Evolutionary conservation across 2,329 filamentous ascomycete species (phyloP).

Genomic region (Neonectria hederae): DNA sequence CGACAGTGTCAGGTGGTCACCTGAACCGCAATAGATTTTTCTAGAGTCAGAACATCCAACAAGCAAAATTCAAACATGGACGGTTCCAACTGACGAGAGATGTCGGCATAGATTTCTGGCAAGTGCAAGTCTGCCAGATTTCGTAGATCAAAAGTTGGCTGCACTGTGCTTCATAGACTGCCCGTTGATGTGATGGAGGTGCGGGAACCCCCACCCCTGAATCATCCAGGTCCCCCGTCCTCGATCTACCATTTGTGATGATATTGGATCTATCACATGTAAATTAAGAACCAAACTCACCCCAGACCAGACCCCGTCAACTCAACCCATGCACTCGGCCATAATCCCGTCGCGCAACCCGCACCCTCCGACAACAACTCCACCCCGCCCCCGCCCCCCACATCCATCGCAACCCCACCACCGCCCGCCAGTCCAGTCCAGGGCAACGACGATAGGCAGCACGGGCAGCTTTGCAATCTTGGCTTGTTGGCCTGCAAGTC

Average conservation of each 20-base stretch:
- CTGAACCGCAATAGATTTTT: conserved; percentile 37
- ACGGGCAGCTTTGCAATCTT: not conserved
- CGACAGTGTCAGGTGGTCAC: conserved; percentile 29
- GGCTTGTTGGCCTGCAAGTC: not conserved
- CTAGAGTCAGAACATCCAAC: conserved; percentile 28
- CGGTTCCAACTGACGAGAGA: not conserved
- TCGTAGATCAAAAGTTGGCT: not conserved
- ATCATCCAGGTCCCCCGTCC: not conserved
- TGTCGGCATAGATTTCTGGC: too few species aligned
- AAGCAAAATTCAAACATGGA: not conserved
- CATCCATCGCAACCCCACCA: conserved; percentile 17
- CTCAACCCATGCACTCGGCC: not conserved
- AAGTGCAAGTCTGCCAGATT: not conserved
- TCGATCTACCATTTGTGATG: not conserved
- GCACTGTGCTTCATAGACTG: not conserved
- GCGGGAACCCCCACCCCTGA: not conserved
- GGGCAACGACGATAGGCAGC: not conserved
- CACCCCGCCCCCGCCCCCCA: conserved; percentile 14
- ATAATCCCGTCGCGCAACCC: not conserved
- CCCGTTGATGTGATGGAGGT: not conserved
- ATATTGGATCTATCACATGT: not conserved
- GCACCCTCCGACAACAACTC: not conserved
- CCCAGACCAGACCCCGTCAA: not conserved
- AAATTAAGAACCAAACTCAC: too few species aligned
- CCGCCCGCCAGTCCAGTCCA: conserved; percentile 6